Conservation (phyloP, 208 protist species). For the Leishmania guyanensis region DNA sequence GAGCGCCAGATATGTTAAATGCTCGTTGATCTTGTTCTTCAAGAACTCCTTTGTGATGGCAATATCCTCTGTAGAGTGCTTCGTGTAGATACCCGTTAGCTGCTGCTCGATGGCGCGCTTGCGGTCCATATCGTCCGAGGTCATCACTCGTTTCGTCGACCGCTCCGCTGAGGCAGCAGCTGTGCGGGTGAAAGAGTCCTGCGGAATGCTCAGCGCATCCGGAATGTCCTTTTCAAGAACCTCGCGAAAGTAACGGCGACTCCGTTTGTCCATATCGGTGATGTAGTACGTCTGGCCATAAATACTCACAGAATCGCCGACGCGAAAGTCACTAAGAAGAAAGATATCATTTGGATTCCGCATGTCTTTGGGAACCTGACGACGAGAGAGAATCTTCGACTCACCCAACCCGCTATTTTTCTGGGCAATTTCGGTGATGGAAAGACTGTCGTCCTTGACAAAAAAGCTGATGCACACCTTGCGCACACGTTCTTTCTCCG, state of each 20-base stretch:
- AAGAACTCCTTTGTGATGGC: slow-evolving; percentile 84
- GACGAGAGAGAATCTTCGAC: slow-evolving; percentile 70
- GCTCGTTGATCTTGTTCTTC: slow-evolving; percentile 86
- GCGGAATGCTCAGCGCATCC: slow-evolving; percentile 37
- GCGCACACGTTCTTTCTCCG: slow-evolving; percentile 65
- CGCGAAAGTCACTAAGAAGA: slow-evolving; percentile 69
- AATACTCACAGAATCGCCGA: slow-evolving; percentile 70
- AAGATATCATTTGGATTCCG: slow-evolving; percentile 53
- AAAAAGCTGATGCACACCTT: slow-evolving; percentile 83
- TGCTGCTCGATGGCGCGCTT: slow-evolving; percentile 86
- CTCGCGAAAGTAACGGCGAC: slow-evolving; percentile 70
- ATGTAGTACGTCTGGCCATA: slow-evolving; percentile 79
- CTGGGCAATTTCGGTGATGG: slow-evolving; percentile 64
- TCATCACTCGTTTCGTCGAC: slow-evolving; percentile 50
- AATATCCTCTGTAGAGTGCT: slow-evolving; percentile 87
- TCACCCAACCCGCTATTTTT: slow-evolving; percentile 84
- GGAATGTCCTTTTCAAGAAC: slow-evolving; percentile 51
- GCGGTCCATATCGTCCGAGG: slow-evolving; percentile 87
- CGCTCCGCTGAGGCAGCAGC: slow-evolving; percentile 23
- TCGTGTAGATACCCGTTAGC: slow-evolving; percentile 87
- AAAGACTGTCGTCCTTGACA: slow-evolving; percentile 78
- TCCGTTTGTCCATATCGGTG: slow-evolving; percentile 82
- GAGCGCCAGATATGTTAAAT: slow-evolving; percentile 83
- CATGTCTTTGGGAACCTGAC: slow-evolving; percentile 70
- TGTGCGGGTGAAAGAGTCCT: slow-evolving; percentile 45